Evolutionary conservation across 805 yeast genomes (phyloP).

Genomic region (Saccharomycopsis sp.): DNA sequence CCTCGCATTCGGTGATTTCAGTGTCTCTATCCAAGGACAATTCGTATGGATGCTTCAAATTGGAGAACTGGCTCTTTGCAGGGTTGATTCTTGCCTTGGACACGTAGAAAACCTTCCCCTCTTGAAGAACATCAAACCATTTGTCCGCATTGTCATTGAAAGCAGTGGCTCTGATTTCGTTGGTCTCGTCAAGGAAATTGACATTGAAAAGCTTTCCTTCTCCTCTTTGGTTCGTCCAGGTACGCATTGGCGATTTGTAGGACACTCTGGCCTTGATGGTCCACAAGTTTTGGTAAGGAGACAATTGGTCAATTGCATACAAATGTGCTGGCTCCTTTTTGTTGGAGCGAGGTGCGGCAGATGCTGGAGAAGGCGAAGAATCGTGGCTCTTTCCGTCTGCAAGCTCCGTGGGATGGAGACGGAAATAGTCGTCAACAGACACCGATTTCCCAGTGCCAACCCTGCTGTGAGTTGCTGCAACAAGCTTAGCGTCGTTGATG

Average conservation of each 20-base stretch:
- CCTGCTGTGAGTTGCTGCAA: slow-evolving; percentile 1
- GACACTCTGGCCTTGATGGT: slow-evolving; percentile 89
- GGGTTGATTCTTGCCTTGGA: slow-evolving; percentile 74
- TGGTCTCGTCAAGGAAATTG: slow-evolving; percentile 86
- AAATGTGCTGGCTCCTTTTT: slow-evolving; percentile 37
- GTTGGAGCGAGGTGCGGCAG: slow-evolving; percentile 22
- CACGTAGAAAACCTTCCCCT: slow-evolving; percentile 82
- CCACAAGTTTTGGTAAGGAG: slow-evolving; percentile 91
- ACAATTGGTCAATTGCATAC: slow-evolving; percentile 73
- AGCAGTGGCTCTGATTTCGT: slow-evolving; percentile 93
- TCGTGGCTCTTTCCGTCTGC: slow-evolving; percentile 12
- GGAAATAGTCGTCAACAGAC: slow-evolving; percentile 51
- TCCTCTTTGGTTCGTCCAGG: slow-evolving; percentile 81
- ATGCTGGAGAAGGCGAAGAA: slow-evolving; percentile 17
- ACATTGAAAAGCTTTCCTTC: slow-evolving; percentile 87
- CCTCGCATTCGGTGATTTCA: slow-evolving; percentile 57
- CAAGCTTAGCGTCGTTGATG: slow-evolving; percentile 21
- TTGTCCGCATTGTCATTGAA: slow-evolving; percentile 83
- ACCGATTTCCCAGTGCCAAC: slow-evolving; percentile 34
- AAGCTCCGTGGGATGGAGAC: slow-evolving; percentile 47
- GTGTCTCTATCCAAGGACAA: slow-evolving; percentile 76
- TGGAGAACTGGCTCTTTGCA: slow-evolving; percentile 81
- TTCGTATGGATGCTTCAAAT: slow-evolving; percentile 84
- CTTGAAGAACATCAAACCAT: slow-evolving; percentile 69
- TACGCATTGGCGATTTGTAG: slow-evolving; percentile 77